phyloP scores from a whole-genome alignment of 495 filamentous ascomycete species.

The Penicillium herquei region DNA sequence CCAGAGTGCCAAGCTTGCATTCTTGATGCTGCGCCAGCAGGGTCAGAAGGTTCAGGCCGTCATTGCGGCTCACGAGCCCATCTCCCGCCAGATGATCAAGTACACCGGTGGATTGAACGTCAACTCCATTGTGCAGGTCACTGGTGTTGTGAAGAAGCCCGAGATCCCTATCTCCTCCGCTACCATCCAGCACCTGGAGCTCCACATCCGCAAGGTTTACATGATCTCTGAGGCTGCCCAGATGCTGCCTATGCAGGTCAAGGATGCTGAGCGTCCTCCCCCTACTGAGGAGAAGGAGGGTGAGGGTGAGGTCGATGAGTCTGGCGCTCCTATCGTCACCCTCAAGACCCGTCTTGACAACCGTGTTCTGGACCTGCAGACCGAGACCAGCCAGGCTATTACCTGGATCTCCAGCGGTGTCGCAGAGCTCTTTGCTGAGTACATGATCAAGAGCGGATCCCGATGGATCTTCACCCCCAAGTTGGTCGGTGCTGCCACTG shows the following conservation, averaged over 20 bases:
- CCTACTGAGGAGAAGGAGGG: slow-evolving; percentile 48
- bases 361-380: slow-evolving; percentile 85
- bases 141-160: slow-evolving; percentile 71
- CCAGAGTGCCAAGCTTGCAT: slow-evolving; percentile 88
- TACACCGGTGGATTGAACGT: slow-evolving; percentile 76
- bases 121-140: slow-evolving; percentile 78
- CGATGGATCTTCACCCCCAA: slow-evolving; percentile 88
- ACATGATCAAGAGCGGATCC: slow-evolving; percentile 73
- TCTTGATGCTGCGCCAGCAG: slow-evolving; percentile 85
- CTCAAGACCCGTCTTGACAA: slow-evolving; percentile 81
- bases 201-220: slow-evolving; percentile 78
- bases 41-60: slow-evolving; percentile 79
- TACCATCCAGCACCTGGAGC: slow-evolving; percentile 70
- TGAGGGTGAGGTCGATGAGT: slow-evolving; percentile 43
- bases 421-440: slow-evolving; percentile 74
- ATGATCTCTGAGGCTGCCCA: slow-evolving; percentile 64
- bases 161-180: slow-evolving; percentile 76
- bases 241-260: slow-evolving; percentile 71
- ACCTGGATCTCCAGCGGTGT: slow-evolving; percentile 79
- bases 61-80: slow-evolving; percentile 55
- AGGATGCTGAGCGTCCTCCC: slow-evolving; percentile 56
- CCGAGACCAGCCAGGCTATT: slow-evolving; percentile 85
- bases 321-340: slow-evolving; percentile 61
- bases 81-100: slow-evolving; percentile 80
- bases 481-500: slow-evolving; percentile 84